Conservation (phyloP, 1,139 yeast species). For the Candida sp. region DNA sequence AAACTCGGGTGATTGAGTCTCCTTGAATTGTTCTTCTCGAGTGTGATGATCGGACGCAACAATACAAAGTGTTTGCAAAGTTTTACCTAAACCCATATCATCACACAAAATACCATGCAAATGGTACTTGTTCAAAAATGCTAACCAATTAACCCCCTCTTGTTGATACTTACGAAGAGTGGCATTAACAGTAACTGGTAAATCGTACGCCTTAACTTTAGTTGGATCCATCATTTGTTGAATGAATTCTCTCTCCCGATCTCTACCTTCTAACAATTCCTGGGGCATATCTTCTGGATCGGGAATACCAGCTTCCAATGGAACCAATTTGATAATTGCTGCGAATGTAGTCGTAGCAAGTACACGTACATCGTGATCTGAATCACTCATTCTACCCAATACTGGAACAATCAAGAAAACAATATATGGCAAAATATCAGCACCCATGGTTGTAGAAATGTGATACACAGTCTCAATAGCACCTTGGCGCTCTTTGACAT, state of each 20-base stretch:
- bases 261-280: constrained; percentile 83
- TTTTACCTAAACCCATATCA: constrained; percentile 99
- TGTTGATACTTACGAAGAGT: constrained; percentile 94
- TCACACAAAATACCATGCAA: constrained; percentile 97
- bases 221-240: constrained; percentile 99
- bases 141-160: constrained; percentile 98
- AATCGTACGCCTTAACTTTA: constrained; percentile 79
- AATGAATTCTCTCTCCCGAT: constrained; percentile 89
- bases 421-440: constrained; percentile 87
- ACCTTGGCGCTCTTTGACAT: constrained; percentile 81
- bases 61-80: constrained; percentile 95
- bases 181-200: constrained; percentile 92
- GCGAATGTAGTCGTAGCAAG: constrained; percentile 97
- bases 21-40: constrained; percentile 64
- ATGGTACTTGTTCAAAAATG: constrained; percentile 91
- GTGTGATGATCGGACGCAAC: constrained; percentile 94
- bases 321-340: constrained; percentile 89
- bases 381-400: constrained; percentile 96
- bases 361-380: constrained; percentile 84
- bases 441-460: constrained; percentile 80
- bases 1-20: constrained; percentile 63
- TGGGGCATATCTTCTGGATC: constrained; percentile 93
- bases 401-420: constrained; percentile 96
- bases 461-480: constrained; percentile 91
- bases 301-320: constrained; percentile 95